phyloP scores from a whole-genome alignment of 2,329 filamentous ascomycete species.

The Trichoderma sp. region DNA sequence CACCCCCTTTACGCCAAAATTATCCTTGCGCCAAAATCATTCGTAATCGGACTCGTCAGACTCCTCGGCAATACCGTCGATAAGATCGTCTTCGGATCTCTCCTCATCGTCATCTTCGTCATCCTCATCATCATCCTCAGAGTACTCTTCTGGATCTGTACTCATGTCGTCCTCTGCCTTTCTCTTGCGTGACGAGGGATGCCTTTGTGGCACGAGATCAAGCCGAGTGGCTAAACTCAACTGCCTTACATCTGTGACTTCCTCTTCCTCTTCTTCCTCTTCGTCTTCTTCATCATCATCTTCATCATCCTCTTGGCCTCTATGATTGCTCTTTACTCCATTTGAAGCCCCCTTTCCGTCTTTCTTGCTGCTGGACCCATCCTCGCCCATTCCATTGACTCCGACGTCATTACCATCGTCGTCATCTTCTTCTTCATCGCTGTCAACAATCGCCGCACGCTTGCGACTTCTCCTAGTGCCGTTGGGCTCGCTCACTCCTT shows the following conservation, averaged over 20 bases:
- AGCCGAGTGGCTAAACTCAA: slow-evolving; percentile 29
- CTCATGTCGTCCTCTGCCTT: neutral
- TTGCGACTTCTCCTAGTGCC: neutral
- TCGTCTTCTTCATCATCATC: slow-evolving; percentile 5
- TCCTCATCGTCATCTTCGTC: slow-evolving; percentile 25
- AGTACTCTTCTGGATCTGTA: neutral
- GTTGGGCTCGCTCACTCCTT: neutral
- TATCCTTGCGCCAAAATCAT: neutral
- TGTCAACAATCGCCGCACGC: neutral
- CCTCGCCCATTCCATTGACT: neutral
- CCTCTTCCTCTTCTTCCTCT: slow-evolving; percentile 22
- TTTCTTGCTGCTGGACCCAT: neutral
- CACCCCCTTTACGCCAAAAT: neutral
- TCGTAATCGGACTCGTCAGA: slow-evolving; percentile 28
- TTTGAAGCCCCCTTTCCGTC: slow-evolving; percentile 14
- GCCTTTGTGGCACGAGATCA: slow-evolving; percentile 23
- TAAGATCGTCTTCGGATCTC: slow-evolving; percentile 28
- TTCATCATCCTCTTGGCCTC: neutral
- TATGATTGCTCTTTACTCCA: neutral
- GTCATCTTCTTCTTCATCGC: slow-evolving; percentile 7
- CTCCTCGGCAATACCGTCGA: slow-evolving; percentile 37
- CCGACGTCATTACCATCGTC: slow-evolving; percentile 15
- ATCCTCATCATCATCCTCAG: slow-evolving; percentile 22
- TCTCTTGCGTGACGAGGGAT: slow-evolving; percentile 7
- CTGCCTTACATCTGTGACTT: slow-evolving; percentile 16